Conservation (phyloP, 495 filamentous ascomycete species). For the Cladorrhinum samala region DNA sequence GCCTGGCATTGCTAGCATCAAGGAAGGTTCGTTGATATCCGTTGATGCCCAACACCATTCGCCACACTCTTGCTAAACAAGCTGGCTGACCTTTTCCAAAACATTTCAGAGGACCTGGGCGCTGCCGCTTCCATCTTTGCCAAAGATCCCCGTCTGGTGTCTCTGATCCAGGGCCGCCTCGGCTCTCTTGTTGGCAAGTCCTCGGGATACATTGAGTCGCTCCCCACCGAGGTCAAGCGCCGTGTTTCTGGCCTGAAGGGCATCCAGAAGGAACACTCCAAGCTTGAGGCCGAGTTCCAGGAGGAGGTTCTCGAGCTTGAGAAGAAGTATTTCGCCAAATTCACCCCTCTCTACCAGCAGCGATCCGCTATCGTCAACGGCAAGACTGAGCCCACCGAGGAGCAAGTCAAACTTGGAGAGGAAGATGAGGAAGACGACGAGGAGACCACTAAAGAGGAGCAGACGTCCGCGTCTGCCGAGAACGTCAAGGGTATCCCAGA, state of each 20-base stretch:
- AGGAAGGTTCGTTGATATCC: conserved; percentile 66
- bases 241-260: conserved; percentile 94
- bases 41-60: conserved; percentile 23
- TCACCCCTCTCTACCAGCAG: conserved; percentile 94
- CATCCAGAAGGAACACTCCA: conserved; percentile 96
- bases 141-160: conserved; percentile 84
- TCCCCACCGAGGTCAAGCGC: conserved; percentile 79
- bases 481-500: conserved; percentile 78
- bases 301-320: conserved; percentile 95
- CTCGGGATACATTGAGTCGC: conserved; percentile 95
- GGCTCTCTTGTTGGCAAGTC: conserved; percentile 88
- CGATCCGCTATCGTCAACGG: conserved; percentile 93
- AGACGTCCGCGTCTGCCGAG: conserved; percentile 34
- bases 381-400: conserved; percentile 72
- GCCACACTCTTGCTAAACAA: neutral
- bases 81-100: too few relatives aligned
- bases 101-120: conserved; percentile 70
- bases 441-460: conserved; percentile 40
- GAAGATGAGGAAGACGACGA: conserved; percentile 61
- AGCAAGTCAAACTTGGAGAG: conserved; percentile 81
- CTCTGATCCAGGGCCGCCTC: conserved; percentile 96
- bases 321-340: conserved; percentile 99
- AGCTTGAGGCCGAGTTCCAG: conserved; percentile 96
- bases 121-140: conserved; percentile 89
- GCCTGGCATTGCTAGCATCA: conserved; percentile 89